Base-by-base conservation (phyloP, 192 early-diverging fungal genomes). In the Podila minutissima region DNA sequence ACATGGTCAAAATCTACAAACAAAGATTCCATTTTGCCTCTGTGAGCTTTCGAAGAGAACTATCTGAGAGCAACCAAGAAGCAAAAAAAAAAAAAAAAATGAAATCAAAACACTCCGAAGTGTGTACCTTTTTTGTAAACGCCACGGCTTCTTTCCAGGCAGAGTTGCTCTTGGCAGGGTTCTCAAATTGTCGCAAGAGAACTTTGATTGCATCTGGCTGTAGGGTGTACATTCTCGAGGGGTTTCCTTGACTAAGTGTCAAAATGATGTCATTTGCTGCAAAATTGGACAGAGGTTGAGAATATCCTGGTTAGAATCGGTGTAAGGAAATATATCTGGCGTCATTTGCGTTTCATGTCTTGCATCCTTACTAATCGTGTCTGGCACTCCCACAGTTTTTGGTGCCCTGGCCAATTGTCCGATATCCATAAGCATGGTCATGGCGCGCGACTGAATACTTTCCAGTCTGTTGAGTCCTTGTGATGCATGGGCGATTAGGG, bases 191-290 rank as follows among this genome's bases (percentile, higher is more conserved):
- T 1, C 51, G 3, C n/a, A 78, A 22, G 32, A 68, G 76, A 50
- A 83, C 68, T 20, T 71, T 64, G 10, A 74, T 53, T 26, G 81
- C 57, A 32, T 66, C 57, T 19, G 69, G 66, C 58, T 85, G 84
- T 0, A 72, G 62, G 10, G 71, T 35, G 15, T 82, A 63, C 37
- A 78, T 77, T 5, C 62, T 24, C 26, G 68, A 20, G 22, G 70
- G 38, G 26, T 72, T 58, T n/a, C 59, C 66, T 4, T 64, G 48
- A 38, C 84, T 83, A 20, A 85, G 59, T 4, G 75, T 60, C 15
- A 83, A 57, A 49, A 85, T 83, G 24, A 79, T 72, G 10, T 83
- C 81, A 50, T 70, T 79, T 11, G 69, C 84, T 85, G 64, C n/a
- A 74, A 13, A 59, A 11, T 46, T n/a, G 15, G 55, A 66, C 15